phyloP scores from a whole-genome alignment of 2,329 filamentous ascomycete genomes.

The Scolecobasidium constrictum region DNA sequence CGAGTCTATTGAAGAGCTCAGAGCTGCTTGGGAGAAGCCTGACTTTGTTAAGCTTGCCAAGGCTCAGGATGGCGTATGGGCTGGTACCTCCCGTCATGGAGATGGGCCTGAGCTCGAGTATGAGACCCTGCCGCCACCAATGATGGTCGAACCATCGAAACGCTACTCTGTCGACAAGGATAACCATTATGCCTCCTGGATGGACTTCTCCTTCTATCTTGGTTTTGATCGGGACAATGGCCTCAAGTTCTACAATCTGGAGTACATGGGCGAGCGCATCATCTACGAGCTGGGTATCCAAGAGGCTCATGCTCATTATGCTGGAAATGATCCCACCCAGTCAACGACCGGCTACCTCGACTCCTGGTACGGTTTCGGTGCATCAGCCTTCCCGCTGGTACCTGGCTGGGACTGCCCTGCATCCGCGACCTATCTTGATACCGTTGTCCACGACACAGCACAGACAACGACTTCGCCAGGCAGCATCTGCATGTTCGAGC shows the following conservation, averaged over 20 bases:
- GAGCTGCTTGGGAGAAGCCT: constrained; percentile 30
- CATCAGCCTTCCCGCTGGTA: constrained; percentile 25
- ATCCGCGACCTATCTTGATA: constrained; percentile 26
- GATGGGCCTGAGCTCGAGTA: constrained; percentile 35
- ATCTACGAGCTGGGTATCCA: constrained; percentile 43
- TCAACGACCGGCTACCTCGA: constrained; percentile 34
- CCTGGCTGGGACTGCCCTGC: constrained; percentile 33
- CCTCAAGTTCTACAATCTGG: constrained; percentile 38
- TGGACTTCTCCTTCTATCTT: constrained; percentile 43
- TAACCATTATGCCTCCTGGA: constrained; percentile 39
- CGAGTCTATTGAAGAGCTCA: constrained; percentile 36
- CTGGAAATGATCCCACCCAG: constrained; percentile 34
- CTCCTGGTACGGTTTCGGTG: constrained; percentile 26
- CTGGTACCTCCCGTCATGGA: constrained; percentile 31
- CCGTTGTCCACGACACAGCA: constrained; percentile 20
- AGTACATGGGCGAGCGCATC: constrained; percentile 38
- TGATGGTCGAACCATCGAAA: constrained; percentile 26
- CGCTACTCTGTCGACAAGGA: constrained; percentile 32
- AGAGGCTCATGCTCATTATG: constrained; percentile 43
- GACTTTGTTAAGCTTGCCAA: constrained; percentile 37
- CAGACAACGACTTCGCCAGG: constrained; percentile 19
- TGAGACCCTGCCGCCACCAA: too few relatives aligned
- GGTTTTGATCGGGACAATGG: constrained; percentile 33
- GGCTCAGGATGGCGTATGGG: constrained; percentile 39
- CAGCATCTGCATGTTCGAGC: constrained; percentile 30